Conservation (phyloP, 768 basidiomycete genomes). For the Gloeostereum incarnatum region DNA sequence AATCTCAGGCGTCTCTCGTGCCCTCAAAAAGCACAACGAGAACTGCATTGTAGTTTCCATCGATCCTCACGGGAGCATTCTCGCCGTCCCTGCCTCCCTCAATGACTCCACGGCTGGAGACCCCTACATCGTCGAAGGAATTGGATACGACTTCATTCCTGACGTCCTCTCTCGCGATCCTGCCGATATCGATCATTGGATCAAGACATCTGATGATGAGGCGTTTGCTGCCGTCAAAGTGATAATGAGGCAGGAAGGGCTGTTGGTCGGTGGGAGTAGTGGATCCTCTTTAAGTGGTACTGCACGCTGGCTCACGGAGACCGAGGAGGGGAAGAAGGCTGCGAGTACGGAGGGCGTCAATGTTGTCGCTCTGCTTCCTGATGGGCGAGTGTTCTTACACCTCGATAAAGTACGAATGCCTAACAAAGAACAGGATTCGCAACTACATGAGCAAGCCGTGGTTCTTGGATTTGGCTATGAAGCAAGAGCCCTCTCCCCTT, state of each 20-base stretch:
- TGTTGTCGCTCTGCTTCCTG: slow-evolving; percentile 83
- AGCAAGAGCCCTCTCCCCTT: slow-evolving; percentile 43
- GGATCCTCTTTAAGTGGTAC: slow-evolving; percentile 80
- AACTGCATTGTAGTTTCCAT: slow-evolving; percentile 73
- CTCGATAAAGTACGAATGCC: background rate
- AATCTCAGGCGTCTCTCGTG: slow-evolving; percentile 77
- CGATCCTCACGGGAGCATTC: slow-evolving; percentile 88
- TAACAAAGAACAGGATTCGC: slow-evolving; percentile 48
- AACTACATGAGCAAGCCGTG: slow-evolving; percentile 95
- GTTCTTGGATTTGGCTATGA: slow-evolving; percentile 69
- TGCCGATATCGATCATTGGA: slow-evolving; percentile 62
- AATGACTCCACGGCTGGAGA: slow-evolving; percentile 42
- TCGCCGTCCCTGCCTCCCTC: slow-evolving; percentile 61
- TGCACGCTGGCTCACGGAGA: slow-evolving; percentile 61
- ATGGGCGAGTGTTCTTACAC: slow-evolving; percentile 55
- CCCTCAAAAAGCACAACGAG: slow-evolving; percentile 76
- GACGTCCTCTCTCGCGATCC: slow-evolving; percentile 67
- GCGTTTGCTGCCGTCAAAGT: slow-evolving; percentile 67
- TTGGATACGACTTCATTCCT: slow-evolving; percentile 92
- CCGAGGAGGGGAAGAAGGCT: slow-evolving; percentile 51
- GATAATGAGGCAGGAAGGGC: slow-evolving; percentile 78
- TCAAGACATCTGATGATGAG: slow-evolving; percentile 79
- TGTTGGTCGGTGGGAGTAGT: slow-evolving; percentile 90
- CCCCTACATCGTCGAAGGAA: slow-evolving; percentile 86
- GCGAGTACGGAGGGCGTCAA: slow-evolving; percentile 69